Percentiles rank a stretch among this genome's conserved stretches.
phyloP scores from a whole-genome alignment of 345 rosid genomes.

The Gynandropsis gynandra region DNA sequence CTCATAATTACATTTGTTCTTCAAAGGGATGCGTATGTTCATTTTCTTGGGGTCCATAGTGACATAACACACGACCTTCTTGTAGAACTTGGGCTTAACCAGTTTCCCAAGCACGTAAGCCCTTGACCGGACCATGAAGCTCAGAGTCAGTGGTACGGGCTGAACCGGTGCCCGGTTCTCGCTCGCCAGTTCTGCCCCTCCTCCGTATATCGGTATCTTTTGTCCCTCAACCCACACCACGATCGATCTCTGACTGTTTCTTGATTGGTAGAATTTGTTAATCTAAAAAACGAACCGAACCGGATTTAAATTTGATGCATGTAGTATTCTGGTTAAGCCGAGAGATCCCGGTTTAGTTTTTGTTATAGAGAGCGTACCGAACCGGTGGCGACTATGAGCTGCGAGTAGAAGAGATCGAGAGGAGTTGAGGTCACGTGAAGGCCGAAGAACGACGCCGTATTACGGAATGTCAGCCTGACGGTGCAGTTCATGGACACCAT shows the following conservation, averaged over 20 bases:
- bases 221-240: slow-evolving; percentile 35
- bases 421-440: slow-evolving; percentile 60
- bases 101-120: slow-evolving; percentile 54
- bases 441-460: slow-evolving; percentile 57
- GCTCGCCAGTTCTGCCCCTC: slow-evolving; percentile 49
- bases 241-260: slow-evolving; percentile 52
- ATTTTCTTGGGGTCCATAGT: slow-evolving; percentile 54
- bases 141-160: slow-evolving; percentile 44
- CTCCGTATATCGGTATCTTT: slow-evolving; percentile 52
- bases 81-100: slow-evolving; percentile 51
- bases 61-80: slow-evolving; percentile 37
- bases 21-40: slow-evolving; percentile 35
- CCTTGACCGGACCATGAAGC: slow-evolving; percentile 47
- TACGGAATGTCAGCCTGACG: slow-evolving; percentile 45
- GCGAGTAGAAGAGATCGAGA: slow-evolving; percentile 49
- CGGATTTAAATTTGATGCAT: background rate
- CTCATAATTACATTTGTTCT: slow-evolving; percentile 41
- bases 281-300: slow-evolving; percentile 33
- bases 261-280: slow-evolving; percentile 45
- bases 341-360: background rate
- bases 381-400: slow-evolving; percentile 56
- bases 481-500: slow-evolving; percentile 63
- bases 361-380: slow-evolving; percentile 27
- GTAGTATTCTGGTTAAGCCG: background rate
- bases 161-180: slow-evolving; percentile 39